Percentiles rank a stretch among this genome's conserved stretches.
Evolutionary conservation across 2,329 filamentous ascomycete genomes (phyloP).

Genomic region (Venturiaceae sp.): DNA sequence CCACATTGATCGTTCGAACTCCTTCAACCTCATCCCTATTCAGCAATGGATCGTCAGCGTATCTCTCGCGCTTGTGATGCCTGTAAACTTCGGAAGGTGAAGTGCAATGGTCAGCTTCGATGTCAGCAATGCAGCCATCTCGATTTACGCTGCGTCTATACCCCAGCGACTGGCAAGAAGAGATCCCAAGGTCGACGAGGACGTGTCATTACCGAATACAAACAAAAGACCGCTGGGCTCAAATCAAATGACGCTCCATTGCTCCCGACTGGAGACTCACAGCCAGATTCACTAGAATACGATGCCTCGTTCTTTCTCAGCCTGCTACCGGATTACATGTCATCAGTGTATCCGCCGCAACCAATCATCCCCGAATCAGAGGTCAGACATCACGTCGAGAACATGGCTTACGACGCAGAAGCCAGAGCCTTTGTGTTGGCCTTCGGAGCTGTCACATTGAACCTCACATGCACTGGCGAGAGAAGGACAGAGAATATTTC

Average conservation of each 20-base stretch:
- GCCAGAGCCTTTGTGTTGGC: constrained; percentile 33
- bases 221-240: constrained; percentile 17
- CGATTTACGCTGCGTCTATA: constrained; percentile 36
- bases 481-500: constrained; percentile 21
- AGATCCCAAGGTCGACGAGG: constrained; percentile 28
- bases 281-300: constrained; percentile 4
- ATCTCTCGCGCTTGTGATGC: constrained; percentile 30
- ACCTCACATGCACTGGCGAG: constrained; percentile 27
- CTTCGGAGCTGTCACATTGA: constrained; percentile 36
- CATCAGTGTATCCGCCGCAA: constrained; percentile 36
- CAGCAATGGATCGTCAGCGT: background rate
- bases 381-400: constrained; percentile 20
- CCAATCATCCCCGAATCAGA: constrained; percentile 35
- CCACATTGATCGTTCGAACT: background rate
- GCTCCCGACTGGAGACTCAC: constrained; percentile 15
- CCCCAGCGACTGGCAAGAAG: constrained; percentile 23
- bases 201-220: constrained; percentile 31
- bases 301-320: constrained; percentile 28
- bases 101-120: constrained; percentile 34
- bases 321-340: constrained; percentile 34
- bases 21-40: background rate
- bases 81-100: constrained; percentile 36
- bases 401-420: constrained; percentile 29
- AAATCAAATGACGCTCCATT: constrained; percentile 10
- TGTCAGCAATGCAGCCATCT: constrained; percentile 31